Percentiles rank a stretch among this genome's conserved stretches.
Evolutionary conservation across 495 filamentous ascomycete species (phyloP).

Genomic region (Daldinia bambusicola): DNA sequence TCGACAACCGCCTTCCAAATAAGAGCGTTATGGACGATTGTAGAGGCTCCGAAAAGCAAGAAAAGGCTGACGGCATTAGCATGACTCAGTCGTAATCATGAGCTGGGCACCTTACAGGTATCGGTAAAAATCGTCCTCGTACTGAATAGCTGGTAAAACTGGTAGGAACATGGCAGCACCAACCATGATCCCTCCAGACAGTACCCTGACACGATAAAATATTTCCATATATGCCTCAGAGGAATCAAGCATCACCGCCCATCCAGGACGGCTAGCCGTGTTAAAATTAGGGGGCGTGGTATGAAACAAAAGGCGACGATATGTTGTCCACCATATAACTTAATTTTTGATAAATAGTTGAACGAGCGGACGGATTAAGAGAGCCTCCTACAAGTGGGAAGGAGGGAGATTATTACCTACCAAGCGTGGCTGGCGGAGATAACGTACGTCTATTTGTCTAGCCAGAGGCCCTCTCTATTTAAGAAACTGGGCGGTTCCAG

Average conservation of each 20-base stretch:
- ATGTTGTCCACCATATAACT: slow-evolving; percentile 3
- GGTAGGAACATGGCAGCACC: slow-evolving; percentile 49
- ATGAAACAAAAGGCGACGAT: neutral
- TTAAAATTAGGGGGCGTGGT: neutral
- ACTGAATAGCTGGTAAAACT: slow-evolving; percentile 42
- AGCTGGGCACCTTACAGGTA: slow-evolving; percentile 45
- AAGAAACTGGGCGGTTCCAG: slow-evolving; percentile 1
- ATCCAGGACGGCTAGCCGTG: slow-evolving; percentile 3
- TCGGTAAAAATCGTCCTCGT: slow-evolving; percentile 40
- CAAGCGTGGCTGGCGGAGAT: neutral
- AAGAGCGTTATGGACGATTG: slow-evolving; percentile 15
- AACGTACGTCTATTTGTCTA: neutral
- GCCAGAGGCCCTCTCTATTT: slow-evolving; percentile 23
- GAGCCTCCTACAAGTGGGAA: neutral
- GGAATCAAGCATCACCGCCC: neutral
- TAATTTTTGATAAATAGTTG: neutral
- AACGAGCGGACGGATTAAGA: neutral
- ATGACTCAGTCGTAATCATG: slow-evolving; percentile 17
- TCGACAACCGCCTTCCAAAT: slow-evolving; percentile 27
- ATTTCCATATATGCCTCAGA: neutral
- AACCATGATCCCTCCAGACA: slow-evolving; percentile 51
- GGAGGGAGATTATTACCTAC: slow-evolving; percentile 4
- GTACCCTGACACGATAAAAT: slow-evolving; percentile 34
- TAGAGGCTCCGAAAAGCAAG: slow-evolving; percentile 22
- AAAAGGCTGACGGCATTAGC: slow-evolving; percentile 29